Evolutionary conservation across 331 rosid genomes (phyloP), one percentile per base, ranked within the genome.

Genomic region (Acacia concinna): DNA sequence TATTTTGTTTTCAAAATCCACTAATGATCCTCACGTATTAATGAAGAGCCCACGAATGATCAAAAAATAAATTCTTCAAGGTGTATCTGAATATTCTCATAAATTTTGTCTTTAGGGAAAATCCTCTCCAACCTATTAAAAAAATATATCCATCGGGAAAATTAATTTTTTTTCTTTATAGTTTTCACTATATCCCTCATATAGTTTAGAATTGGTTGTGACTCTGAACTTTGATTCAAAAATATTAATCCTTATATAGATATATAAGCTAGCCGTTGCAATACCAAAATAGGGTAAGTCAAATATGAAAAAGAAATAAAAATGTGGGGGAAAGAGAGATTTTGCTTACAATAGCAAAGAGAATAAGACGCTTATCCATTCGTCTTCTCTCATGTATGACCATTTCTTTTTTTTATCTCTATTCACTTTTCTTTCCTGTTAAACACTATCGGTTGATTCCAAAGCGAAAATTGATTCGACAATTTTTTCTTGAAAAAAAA

Each of bases 291-390:
- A 8, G 6, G 31, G n/a, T 9, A 38, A 38, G 28, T 27, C 73
- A 23, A 25, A 40, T 6, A 68, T 40, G 73, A 35, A 13, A 40
- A 40, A 35, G 38, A 35, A 35, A 51, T n/a, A 5, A 35, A 66
- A 38, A 18, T 12, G 25, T 23, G 6, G 11, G 43, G 71, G 15
- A 64, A 68, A 28, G 67, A 60, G 30, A 13, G 67, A 60, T 28
- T 57, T 57, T 7, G 34, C 65, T 27, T 57, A 57, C 8, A 60
- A 59, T 59, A 13, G 66, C 37, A 59, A 60, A 44, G 94, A 88
- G 97, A 86, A 85, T 79, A 79, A 81, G 21, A 70, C 88, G 94
- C 89, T 81, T 34, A 69, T 78, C 90, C 88, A 84, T 83, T 75
- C 84, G 27, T 82, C 56, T 81, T 79, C 84, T 14, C 27, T 14